A percentile compares a stretch with the other conserved stretches of the same genome.
These are phyloP conservation scores for Liquidambar formosana DNA, from an alignment of 164 flowering plant genomes.

Conservation along the genomic window DNA sequence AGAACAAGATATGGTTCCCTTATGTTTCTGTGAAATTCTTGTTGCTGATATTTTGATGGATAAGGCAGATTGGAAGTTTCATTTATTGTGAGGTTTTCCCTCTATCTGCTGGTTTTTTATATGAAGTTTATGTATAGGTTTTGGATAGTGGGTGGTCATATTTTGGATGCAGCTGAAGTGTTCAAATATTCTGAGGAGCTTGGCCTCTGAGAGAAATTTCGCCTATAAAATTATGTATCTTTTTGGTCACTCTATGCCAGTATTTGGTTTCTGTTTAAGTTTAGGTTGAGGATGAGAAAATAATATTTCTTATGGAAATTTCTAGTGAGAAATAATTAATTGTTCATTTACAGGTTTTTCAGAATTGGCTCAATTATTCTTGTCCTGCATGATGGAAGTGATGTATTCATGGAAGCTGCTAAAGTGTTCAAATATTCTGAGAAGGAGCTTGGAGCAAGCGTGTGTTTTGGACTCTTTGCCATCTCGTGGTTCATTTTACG, in stretches of 20 bases:
- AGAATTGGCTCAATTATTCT: conserved; percentile 76
- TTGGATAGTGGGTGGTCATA: not conserved
- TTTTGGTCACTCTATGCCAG: not conserved
- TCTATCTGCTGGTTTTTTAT: too few species aligned
- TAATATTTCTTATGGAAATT: not conserved
- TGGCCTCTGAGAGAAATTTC: too few species aligned
- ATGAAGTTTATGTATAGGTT: too few species aligned
- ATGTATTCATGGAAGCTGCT: conserved; percentile 89
- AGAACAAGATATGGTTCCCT: too few species aligned
- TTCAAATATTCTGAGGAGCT: too few species aligned
- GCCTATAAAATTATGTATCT: not conserved
- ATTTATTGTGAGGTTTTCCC: too few species aligned
- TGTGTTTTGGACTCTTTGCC: conserved; percentile 74
- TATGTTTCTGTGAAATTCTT: too few species aligned
- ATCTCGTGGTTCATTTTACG: conserved; percentile 81
- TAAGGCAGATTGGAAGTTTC: too few species aligned
- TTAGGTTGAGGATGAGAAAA: not conserved
- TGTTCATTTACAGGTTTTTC: conserved; percentile 58
- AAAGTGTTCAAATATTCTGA: conserved; percentile 81
- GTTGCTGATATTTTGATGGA: too few species aligned
- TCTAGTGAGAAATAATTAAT: not conserved
- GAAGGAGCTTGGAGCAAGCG: conserved; percentile 78
- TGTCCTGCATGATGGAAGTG: conserved; percentile 88
- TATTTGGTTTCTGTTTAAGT: not conserved
- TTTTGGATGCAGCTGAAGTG: too few species aligned